Conservation (phyloP, 495 filamentous ascomycete species). For the Staphylotrichum tortipilum region DNA sequence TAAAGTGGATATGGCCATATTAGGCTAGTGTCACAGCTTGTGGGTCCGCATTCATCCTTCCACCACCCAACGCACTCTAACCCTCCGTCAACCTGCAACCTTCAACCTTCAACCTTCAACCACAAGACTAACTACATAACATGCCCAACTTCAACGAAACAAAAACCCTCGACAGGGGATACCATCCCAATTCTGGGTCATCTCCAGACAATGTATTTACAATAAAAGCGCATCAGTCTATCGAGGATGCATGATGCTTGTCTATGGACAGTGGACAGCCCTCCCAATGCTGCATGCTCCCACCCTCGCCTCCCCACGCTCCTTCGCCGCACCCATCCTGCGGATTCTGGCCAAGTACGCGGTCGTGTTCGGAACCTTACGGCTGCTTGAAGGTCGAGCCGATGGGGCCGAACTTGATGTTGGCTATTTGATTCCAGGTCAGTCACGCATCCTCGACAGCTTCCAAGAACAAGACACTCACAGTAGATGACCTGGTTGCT, state of each 20-base stretch:
- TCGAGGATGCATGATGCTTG: not conserved
- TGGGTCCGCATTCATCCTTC: too few species aligned
- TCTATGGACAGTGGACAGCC: not conserved
- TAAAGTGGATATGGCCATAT: too few species aligned
- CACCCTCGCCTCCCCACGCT: not conserved
- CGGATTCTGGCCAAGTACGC: too few species aligned
- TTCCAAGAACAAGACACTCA: not conserved
- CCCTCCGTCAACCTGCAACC: too few species aligned
- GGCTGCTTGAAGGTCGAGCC: conserved; percentile 46
- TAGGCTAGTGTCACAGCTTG: too few species aligned
- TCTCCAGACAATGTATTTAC: not conserved
- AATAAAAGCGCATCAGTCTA: not conserved
- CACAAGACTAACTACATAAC: too few species aligned
- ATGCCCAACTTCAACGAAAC: not conserved
- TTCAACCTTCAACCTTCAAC: too few species aligned
- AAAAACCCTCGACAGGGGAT: conserved; percentile 14
- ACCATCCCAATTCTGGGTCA: conserved; percentile 42
- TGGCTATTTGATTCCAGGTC: conserved; percentile 26
- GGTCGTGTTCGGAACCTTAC: too few species aligned
- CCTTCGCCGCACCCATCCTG: too few species aligned
- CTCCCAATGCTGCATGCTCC: not conserved
- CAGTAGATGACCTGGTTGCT: conserved; percentile 44
- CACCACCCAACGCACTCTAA: too few species aligned
- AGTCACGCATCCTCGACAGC: not conserved
- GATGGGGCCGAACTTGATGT: conserved; percentile 65